Evolutionary conservation across 345 rosid species (phyloP).

Genomic region (Chamaenerion angustifolium): DNA sequence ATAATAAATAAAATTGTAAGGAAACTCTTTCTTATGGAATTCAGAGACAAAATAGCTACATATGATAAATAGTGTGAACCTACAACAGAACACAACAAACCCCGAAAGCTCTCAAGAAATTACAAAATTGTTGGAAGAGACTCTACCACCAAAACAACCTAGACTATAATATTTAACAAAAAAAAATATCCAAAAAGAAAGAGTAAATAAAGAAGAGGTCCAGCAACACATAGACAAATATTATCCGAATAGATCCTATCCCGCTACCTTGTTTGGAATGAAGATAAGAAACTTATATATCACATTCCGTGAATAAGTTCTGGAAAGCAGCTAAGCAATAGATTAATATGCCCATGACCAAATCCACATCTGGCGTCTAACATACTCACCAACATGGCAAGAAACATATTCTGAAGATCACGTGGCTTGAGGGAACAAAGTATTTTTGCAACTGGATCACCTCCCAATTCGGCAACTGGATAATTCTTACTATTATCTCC

Average conservation of each 20-base stretch:
- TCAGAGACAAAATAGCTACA: too few species aligned
- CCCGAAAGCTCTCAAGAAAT: too few species aligned
- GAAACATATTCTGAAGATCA: slow-evolving; percentile 41
- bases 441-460: slow-evolving; percentile 61
- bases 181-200: background rate
- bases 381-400: slow-evolving; percentile 59
- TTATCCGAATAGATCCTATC: too few species aligned
- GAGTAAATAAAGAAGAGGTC: background rate
- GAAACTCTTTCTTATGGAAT: too few species aligned
- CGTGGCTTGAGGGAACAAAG: slow-evolving; percentile 43
- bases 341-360: slow-evolving; percentile 1
- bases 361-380: too few species aligned
- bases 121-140: background rate
- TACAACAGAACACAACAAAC: too few species aligned
- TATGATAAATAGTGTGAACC: too few species aligned
- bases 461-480: slow-evolving; percentile 30
- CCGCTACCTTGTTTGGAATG: too few species aligned
- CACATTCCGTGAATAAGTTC: background rate
- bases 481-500: slow-evolving; percentile 13
- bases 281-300: too few species aligned
- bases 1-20: too few species aligned
- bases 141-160: background rate
- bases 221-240: too few species aligned
- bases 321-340: background rate
- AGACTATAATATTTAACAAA: background rate